Evolutionary conservation across 352 stramenopile species (phyloP).

Genomic region (Phytophthora pistaciae): DNA sequence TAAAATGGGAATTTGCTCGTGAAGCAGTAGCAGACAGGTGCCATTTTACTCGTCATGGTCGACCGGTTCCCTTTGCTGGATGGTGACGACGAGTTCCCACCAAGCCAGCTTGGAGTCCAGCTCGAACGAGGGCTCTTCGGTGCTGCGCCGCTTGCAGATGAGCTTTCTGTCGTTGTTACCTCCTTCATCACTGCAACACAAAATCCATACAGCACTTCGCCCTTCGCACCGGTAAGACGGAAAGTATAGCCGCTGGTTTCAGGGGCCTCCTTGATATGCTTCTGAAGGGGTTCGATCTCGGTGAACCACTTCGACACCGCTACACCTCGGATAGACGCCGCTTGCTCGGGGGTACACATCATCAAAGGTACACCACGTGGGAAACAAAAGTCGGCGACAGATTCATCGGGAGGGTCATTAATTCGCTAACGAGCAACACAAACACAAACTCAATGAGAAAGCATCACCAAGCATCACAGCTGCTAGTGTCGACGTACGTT

Average conservation of each 20-base stretch:
- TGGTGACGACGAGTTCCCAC: conserved; percentile 17
- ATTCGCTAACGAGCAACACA: conserved; percentile 31
- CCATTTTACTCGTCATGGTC: conserved; percentile 43
- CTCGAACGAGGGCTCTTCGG: conserved; percentile 28
- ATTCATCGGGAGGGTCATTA: conserved; percentile 51
- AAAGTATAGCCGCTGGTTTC: conserved; percentile 83
- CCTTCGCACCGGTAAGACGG: conserved; percentile 85
- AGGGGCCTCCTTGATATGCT: conserved; percentile 69
- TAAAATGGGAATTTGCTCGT: conserved; percentile 92
- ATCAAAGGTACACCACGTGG: conserved; percentile 72
- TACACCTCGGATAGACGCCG: conserved; percentile 50
- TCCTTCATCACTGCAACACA: conserved; percentile 76
- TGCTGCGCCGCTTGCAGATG: neutral
- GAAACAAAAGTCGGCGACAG: conserved; percentile 86
- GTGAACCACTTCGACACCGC: conserved; percentile 79
- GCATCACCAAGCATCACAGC: neutral
- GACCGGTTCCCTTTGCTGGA: conserved; percentile 21
- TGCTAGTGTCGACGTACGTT: conserved; percentile 38
- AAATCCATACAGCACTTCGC: conserved; percentile 84
- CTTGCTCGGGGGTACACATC: conserved; percentile 67
- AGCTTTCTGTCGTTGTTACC: conserved; percentile 24
- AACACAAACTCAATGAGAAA: conserved; percentile 7
- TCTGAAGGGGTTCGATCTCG: conserved; percentile 64
- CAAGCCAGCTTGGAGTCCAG: conserved; percentile 27
- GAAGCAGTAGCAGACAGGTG: conserved; percentile 84